Base-by-base conservation (phyloP, 225 moss, liverwort and hornwort genomes). In the Physcomitrellopsis africana region DNA sequence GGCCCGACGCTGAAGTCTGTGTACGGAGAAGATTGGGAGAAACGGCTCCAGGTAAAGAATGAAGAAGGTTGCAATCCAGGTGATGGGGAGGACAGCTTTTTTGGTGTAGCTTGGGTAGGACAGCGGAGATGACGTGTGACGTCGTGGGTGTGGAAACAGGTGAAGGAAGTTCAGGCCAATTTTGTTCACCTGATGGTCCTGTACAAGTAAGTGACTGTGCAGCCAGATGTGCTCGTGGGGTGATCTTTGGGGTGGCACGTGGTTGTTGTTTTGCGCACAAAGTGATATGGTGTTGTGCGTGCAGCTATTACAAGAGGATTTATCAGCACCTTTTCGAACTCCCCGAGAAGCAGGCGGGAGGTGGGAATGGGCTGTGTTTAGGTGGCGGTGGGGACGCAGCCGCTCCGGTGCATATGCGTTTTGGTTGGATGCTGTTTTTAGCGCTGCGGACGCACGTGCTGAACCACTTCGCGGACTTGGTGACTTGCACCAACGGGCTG, bases 361-460 rank as follows among this genome's bases (percentile, higher is more conserved):
- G 78, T 60, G 70, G 69, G 7, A 83, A 77, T 68, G 90, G 83
- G 58, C 83, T 84, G 48, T 74, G 73, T 23, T 78, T 80, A 62
- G 85, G 79, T 77, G 87, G 78, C 83, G 81, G 62, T 47, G 74
- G 77, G 72, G 89, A 63, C 72, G 70, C 75, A 67, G 67, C 81
- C 20, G 82, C 77, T 83, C 93, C 86, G 43, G 51, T 88, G 8
- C 92, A 93, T 71, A 92, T 99, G 97, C 90, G 87, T 69, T 95
- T 99, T 72, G 97, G 97, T 26, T 99, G 97, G 97, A 92, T 99
- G 97, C 84, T 99, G 26, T 99, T 94, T 80, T 82, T 95, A 63
- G 97, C 91, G 15, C 89, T 99, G 61, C 91, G 97, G 74, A 89
- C 91, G 77, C 93, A 90, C 16, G 89, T 87, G 69, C 90, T 94